Base-by-base conservation (phyloP, 441 rosid genomes). In the Pelargonium australe region DNA sequence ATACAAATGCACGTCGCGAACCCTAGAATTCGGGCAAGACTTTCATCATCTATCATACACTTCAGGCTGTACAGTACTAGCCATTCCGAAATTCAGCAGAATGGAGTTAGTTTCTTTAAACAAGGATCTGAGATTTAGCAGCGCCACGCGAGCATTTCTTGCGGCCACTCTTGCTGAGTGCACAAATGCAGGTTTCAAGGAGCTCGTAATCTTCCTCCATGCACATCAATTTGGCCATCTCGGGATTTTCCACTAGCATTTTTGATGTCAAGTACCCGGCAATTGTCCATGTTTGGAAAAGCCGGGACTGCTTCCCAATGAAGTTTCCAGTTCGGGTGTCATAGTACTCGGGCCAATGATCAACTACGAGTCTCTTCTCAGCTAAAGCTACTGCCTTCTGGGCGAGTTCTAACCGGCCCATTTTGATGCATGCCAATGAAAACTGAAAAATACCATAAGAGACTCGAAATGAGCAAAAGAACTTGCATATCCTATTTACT, bases 91-190 rank as follows among this genome's bases (percentile, higher is more conserved):
- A 40, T 40, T 40, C 7, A 40, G 43, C 43, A 40, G 43, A 40
- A 40, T 7, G 43, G 43, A 40, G 43, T 40, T 6, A 40, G 43
- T 40, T 40, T 40, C 43, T 40, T 81, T 86, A 91, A 60, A 91
- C 80, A 20, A 91, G 95, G 81, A 95, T 90, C 85, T 91, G 99
- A 63, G 97, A 89, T 82, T 73, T 91, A 0, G 99, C 99, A 10
- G 96, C 96, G 2, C 80, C 88, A 6, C 99, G 84, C 19, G 97
- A 91, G 19, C 61, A 55, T 55, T 55, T 55, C 25, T 16, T 55
- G 3, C 61, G 17, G 3, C 61, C 61, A 4, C 23, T 55, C 61
- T 55, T 55, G 25, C 61, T 55, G 61, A 55, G 61, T 55, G 23
- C 61, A 55, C 61, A 55, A 17, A 55, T 19, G 19, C 61, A 55